phyloP scores from a whole-genome alignment of 352 stramenopile species.

The Phytophthora podocarpi region DNA sequence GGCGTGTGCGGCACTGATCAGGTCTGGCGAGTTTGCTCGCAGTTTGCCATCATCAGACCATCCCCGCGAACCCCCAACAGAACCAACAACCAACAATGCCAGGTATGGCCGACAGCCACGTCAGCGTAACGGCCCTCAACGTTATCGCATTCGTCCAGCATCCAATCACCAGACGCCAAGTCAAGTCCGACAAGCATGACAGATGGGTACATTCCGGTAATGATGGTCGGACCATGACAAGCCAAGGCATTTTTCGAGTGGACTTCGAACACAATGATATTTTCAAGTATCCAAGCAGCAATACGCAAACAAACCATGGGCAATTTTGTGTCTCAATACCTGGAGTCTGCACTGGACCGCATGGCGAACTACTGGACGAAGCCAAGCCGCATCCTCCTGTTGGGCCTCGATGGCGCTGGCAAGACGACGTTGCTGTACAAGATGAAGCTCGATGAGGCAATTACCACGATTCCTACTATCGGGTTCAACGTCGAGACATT shows the following conservation, averaged over 20 bases:
- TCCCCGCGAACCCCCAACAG: too few relatives aligned
- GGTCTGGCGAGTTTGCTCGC: too few relatives aligned
- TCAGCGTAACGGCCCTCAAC: background rate
- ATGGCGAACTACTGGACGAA: slow-evolving; percentile 45
- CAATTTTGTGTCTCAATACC: slow-evolving; percentile 39
- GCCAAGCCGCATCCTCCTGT: slow-evolving; percentile 75
- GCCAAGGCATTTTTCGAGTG: too few relatives aligned
- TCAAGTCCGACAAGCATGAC: slow-evolving; percentile 29
- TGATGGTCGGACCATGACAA: slow-evolving; percentile 1
- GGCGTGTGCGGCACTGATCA: too few relatives aligned
- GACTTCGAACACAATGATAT: slow-evolving; percentile 18
- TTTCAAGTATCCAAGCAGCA: background rate
- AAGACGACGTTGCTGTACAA: slow-evolving; percentile 96
- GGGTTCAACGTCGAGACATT: slow-evolving; percentile 85
- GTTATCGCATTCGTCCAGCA: too few relatives aligned
- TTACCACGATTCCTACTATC: slow-evolving; percentile 79
- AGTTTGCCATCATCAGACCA: too few relatives aligned
- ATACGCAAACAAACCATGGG: slow-evolving; percentile 22
- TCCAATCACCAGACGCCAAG: slow-evolving; percentile 30
- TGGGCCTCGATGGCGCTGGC: slow-evolving; percentile 92
- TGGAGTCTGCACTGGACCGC: slow-evolving; percentile 34
- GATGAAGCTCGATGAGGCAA: slow-evolving; percentile 66
- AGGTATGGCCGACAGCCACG: slow-evolving; percentile 1
- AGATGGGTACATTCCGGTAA: slow-evolving; percentile 18
- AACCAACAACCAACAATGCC: background rate